A percentile compares a stretch with the other conserved stretches of the same genome.
Evolutionary conservation across 2,329 filamentous ascomycete genomes (phyloP).

Genomic region (Sphaerulina vaccinii): DNA sequence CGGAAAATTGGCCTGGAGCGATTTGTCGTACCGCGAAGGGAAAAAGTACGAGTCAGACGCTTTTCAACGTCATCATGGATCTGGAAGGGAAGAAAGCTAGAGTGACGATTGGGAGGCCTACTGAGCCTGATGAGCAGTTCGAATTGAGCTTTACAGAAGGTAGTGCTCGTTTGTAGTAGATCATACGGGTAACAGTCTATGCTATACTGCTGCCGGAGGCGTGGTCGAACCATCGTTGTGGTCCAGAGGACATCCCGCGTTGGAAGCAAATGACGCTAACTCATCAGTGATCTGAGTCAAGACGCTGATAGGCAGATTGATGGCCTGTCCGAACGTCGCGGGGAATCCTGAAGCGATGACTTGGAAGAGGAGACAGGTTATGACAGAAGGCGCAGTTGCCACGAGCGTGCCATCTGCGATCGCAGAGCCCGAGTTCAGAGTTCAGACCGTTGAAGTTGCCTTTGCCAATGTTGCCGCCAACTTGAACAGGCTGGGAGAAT

Average conservation of each 20-base stretch:
- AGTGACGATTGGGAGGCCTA: slow-evolving; percentile 37
- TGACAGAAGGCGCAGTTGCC: slow-evolving; percentile 26
- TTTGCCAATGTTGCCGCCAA: slow-evolving; percentile 24
- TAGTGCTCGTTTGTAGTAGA: not conserved
- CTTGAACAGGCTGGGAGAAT: slow-evolving; percentile 39
- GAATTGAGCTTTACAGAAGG: not conserved
- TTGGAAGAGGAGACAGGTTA: slow-evolving; percentile 46
- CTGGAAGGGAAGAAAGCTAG: slow-evolving; percentile 32
- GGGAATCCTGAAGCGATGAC: slow-evolving; percentile 36
- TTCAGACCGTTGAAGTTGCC: slow-evolving; percentile 41
- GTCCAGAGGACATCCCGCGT: slow-evolving; percentile 11
- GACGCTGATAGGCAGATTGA: slow-evolving; percentile 9
- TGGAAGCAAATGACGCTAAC: not conserved
- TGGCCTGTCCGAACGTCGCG: slow-evolving; percentile 18
- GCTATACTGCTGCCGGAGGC: too few relatives aligned
- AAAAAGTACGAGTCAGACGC: slow-evolving; percentile 30
- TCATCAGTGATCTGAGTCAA: slow-evolving; percentile 17
- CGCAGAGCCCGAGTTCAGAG: slow-evolving; percentile 28
- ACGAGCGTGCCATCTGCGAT: slow-evolving; percentile 37
- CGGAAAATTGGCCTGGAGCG: slow-evolving; percentile 40
- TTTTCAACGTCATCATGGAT: slow-evolving; percentile 44
- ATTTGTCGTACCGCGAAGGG: slow-evolving; percentile 37
- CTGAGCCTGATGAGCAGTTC: slow-evolving; percentile 30
- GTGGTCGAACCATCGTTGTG: slow-evolving; percentile 10
- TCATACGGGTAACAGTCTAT: too few relatives aligned